phyloP scores from a whole-genome alignment of 768 basidiomycete genomes.

The Hebeloma cylindrosporum region DNA sequence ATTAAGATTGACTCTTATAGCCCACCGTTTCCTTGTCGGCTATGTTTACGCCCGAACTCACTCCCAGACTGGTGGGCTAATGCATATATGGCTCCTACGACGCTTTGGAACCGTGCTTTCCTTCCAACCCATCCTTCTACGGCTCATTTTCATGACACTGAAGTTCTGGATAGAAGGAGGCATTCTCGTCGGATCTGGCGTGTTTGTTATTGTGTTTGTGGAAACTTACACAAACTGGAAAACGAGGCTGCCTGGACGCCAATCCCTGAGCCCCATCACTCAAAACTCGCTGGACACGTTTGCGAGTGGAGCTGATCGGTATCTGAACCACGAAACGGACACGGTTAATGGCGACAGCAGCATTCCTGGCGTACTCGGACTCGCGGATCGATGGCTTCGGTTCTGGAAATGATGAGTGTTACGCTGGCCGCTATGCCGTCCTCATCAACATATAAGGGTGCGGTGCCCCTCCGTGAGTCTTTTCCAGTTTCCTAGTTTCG shows the following conservation, averaged over 20 bases:
- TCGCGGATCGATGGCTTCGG: slow-evolving; percentile 76
- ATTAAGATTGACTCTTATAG: slow-evolving; percentile 32
- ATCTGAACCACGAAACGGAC: slow-evolving; percentile 48
- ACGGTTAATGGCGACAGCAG: slow-evolving; percentile 48
- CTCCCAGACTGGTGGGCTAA: slow-evolving; percentile 72
- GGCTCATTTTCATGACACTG: slow-evolving; percentile 68
- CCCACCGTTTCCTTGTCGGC: slow-evolving; percentile 78
- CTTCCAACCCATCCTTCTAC: slow-evolving; percentile 73
- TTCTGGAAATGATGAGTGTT: slow-evolving; percentile 82
- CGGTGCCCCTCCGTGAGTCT: slow-evolving; percentile 66
- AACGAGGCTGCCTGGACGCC: slow-evolving; percentile 46
- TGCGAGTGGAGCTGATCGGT: slow-evolving; percentile 42
- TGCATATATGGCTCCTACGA: slow-evolving; percentile 75
- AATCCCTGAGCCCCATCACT: slow-evolving; percentile 55
- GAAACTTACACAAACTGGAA: slow-evolving; percentile 58
- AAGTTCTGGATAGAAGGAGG: slow-evolving; percentile 73
- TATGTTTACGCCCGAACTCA: slow-evolving; percentile 75
- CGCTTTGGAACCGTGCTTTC: slow-evolving; percentile 70
- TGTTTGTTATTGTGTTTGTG: slow-evolving; percentile 54
- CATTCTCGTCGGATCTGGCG: slow-evolving; percentile 55
- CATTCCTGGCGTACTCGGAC: slow-evolving; percentile 41
- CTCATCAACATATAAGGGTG: slow-evolving; percentile 50
- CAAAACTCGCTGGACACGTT: slow-evolving; percentile 60
- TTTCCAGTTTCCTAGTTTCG: slow-evolving; percentile 13
- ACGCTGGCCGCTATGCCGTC: slow-evolving; percentile 76